Conservation (phyloP, 306 rosid species). For the Prunus salicina region DNA sequence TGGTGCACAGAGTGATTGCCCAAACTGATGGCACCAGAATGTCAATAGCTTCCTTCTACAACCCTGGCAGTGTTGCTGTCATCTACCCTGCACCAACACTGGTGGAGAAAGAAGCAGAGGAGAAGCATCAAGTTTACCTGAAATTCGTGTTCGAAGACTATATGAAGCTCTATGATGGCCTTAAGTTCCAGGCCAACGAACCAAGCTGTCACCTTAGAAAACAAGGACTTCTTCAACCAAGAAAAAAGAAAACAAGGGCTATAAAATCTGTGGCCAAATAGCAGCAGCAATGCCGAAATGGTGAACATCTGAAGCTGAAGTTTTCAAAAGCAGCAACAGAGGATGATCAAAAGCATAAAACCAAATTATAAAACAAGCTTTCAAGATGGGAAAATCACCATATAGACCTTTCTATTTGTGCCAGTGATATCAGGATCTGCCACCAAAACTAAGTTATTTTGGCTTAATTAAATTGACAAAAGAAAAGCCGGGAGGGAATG, state of each 20-base stretch:
- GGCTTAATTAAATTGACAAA: neutral
- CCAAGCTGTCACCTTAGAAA: slow-evolving; percentile 26
- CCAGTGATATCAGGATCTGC: neutral
- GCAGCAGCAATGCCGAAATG: slow-evolving; percentile 3
- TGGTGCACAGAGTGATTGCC: slow-evolving; percentile 78
- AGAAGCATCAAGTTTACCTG: slow-evolving; percentile 63
- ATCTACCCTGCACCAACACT: slow-evolving; percentile 74
- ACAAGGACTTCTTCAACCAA: neutral
- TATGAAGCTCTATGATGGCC: slow-evolving; percentile 69
- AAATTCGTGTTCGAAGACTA: slow-evolving; percentile 83
- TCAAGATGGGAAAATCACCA: neutral
- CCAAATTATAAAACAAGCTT: neutral
- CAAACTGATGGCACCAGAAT: slow-evolving; percentile 71
- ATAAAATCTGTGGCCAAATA: no score
- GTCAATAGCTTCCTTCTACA: slow-evolving; percentile 94
- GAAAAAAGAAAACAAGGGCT: no score
- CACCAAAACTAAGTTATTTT: neutral
- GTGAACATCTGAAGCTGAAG: neutral
- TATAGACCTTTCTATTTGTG: neutral
- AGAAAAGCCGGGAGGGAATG: neutral
- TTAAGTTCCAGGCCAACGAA: slow-evolving; percentile 81
- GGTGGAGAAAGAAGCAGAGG: slow-evolving; percentile 59
- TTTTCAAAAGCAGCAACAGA: neutral
- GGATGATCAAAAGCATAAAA: neutral
- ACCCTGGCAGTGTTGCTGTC: slow-evolving; percentile 83